Evolutionary conservation across 1,139 yeast species (phyloP), one percentile per base, ranked within the genome.

Genomic region (Magnusiomyces tetraspermus): DNA sequence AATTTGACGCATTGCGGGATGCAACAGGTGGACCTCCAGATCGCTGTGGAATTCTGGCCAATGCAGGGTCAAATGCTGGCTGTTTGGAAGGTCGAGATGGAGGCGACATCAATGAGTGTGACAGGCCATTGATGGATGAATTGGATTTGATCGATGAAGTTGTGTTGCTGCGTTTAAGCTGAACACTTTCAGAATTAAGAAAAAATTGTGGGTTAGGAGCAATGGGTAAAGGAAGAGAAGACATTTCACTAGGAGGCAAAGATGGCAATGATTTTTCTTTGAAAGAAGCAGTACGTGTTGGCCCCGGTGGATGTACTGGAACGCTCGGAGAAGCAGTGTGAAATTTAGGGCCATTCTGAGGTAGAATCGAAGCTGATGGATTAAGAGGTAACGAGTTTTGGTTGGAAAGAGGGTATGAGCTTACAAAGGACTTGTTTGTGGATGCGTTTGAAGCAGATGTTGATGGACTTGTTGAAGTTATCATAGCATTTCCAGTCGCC

Each of bases 231-330:
- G 51, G 47, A 13, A 37, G 33, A n/a, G 40, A 36, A 5, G 15
- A n/a, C 6, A 8, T 6, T 26, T 46, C 50, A 2, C 55, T 55
- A 3, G 49, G 49, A 3, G 67, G 66, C 19, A 65, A 57, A 3
- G 66, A 60, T 8, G 68, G 68, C 40, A 65, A 57, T 21, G 59
- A 53, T 53, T 65, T 65, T 45, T 65, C 66, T 44, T 60, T 57
- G 8, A 52, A 28, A 17, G 24, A 5, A 19, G 48, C 19, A n/a
- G 38, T n/a, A 10, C 22, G 40, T 22, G 21, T 30, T 19, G 31
- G 15, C 15, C 11, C 23, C 28, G 31, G 6, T 21, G 40, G 21
- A 45, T 31, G 33, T 17, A 8, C 33, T 10, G 26, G 26, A 2
- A 45, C 15, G 38, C 24, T 31, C 13, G 40, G 38, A 28, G 40